Conservation (phyloP, 306 rosid genomes). For the Myrica gale region DNA sequence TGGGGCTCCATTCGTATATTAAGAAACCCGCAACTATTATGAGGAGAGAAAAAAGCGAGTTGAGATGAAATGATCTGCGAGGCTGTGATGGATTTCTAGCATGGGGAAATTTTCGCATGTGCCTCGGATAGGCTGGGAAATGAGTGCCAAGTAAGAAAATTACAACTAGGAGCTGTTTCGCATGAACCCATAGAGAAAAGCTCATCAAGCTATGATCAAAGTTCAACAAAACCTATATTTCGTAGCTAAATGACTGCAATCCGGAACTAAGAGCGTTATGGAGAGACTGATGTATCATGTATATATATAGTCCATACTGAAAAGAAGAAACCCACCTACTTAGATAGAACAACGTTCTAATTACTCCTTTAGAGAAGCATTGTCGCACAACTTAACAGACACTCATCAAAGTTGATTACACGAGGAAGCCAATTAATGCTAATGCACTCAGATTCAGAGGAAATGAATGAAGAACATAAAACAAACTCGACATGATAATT, state of each 20-base stretch:
- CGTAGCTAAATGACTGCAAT: neutral
- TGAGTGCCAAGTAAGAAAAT: no score
- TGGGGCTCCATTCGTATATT: no score
- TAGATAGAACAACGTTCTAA: constrained; percentile 24
- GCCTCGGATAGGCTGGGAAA: neutral
- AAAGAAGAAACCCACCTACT: constrained; percentile 14
- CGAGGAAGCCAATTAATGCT: constrained; percentile 18
- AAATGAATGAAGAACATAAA: neutral
- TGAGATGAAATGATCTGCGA: neutral
- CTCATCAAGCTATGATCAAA: neutral
- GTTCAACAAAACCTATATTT: neutral
- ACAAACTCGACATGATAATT: neutral
- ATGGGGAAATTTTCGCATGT: neutral
- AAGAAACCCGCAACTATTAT: no score
- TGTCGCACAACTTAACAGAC: constrained; percentile 27
- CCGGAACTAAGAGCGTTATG: neutral
- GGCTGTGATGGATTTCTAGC: neutral
- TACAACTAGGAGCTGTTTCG: neutral
- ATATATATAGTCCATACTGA: constrained; percentile 33
- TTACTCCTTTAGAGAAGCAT: constrained; percentile 25
- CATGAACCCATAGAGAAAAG: neutral
- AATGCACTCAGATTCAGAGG: constrained; percentile 13
- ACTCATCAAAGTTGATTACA: constrained; percentile 17
- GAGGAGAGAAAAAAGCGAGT: neutral
- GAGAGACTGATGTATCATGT: neutral